Base-by-base conservation (phyloP, 2,329 filamentous ascomycete genomes). In the Chalara sp. region DNA sequence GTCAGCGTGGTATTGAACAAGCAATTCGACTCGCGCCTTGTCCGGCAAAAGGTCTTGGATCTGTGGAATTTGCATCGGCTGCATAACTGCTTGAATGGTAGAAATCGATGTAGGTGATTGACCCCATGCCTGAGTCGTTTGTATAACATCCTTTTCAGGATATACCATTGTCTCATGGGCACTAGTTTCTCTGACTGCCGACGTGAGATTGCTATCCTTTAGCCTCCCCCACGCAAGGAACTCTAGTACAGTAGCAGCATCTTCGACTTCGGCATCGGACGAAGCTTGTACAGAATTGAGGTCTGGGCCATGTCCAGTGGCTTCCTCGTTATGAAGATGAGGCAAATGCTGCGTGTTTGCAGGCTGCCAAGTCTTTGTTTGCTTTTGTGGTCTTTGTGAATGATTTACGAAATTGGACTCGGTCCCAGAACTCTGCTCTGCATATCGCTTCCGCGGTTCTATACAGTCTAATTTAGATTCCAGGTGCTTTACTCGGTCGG, bases 191-290 rank as follows among this genome's bases (percentile, higher is more conserved):
- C 54, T 47, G 40, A 56, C 28, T 47, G 56, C 47, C 54, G 53
- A 48, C 56, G 59, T 40, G 55, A 63, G n/a, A 48, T 55, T 40
- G 55, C 60, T 29, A 30, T 74, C 68, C 55, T 75, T 76, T 35
- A 67, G 64, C 12, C 72, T 67, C 6, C 72, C 73, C 73, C 73
- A 76, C 1, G 72, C 71, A 2, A 75, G 63, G 44, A 74, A 76
- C 49, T 76, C 72, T 0, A 76, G 65, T 3, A 75, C 70, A 3
- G 72, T 72, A 1, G 71, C 72, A 1, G 71, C 71, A 57, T 72
- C 70, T 53, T 63, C 66, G 49, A 59, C 63, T 47, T 61, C 62
- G 2, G 65, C 58, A 49, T 66, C 65, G n/a, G 61, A 53, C 5
- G 47, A 48, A 31, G 48, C 50, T 31, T 58, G 42, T 30, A 50